Percentiles rank a stretch among this genome's conserved stretches.
phyloP scores from a whole-genome alignment of 495 filamentous ascomycete genomes.

The Thozetella sp. region DNA sequence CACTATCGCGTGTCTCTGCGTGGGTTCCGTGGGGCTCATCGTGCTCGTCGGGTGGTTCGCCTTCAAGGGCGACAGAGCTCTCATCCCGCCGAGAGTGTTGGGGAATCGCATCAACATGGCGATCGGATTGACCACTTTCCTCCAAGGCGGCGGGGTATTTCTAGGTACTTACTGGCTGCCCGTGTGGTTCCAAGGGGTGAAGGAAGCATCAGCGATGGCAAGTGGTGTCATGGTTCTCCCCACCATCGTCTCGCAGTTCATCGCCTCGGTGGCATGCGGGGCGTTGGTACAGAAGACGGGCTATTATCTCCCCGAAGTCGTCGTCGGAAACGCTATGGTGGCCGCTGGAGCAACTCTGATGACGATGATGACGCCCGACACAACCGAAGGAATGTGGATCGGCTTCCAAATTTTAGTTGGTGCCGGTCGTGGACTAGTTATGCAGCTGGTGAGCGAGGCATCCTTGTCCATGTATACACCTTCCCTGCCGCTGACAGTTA shows the following conservation, averaged over 20 bases:
- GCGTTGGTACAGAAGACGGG: slow-evolving; percentile 28
- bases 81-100: slow-evolving; percentile 38
- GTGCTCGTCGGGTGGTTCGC: slow-evolving; percentile 26
- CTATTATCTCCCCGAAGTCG: slow-evolving; percentile 33
- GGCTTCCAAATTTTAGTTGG: slow-evolving; percentile 65
- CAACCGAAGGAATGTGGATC: slow-evolving; percentile 50
- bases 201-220: slow-evolving; percentile 35
- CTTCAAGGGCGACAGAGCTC: slow-evolving; percentile 28
- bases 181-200: slow-evolving; percentile 58
- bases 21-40: slow-evolving; percentile 22
- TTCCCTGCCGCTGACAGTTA: background rate
- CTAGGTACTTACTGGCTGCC: slow-evolving; percentile 55
- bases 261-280: slow-evolving; percentile 33
- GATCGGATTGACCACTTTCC: slow-evolving; percentile 26
- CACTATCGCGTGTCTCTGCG: slow-evolving; percentile 49
- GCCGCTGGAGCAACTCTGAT: slow-evolving; percentile 20
- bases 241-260: slow-evolving; percentile 12
- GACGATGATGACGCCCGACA: slow-evolving; percentile 49
- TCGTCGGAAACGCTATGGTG: slow-evolving; percentile 20
- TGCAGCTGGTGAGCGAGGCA: slow-evolving; percentile 48
- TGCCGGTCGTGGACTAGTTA: slow-evolving; percentile 53
- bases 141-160: slow-evolving; percentile 37
- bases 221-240: slow-evolving; percentile 50
- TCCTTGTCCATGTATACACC: background rate
- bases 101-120: slow-evolving; percentile 34